These are phyloP conservation scores for Thielaviopsis euricoi DNA, from an alignment of 2,329 filamentous ascomycete species.

Conservation along the genomic window DNA sequence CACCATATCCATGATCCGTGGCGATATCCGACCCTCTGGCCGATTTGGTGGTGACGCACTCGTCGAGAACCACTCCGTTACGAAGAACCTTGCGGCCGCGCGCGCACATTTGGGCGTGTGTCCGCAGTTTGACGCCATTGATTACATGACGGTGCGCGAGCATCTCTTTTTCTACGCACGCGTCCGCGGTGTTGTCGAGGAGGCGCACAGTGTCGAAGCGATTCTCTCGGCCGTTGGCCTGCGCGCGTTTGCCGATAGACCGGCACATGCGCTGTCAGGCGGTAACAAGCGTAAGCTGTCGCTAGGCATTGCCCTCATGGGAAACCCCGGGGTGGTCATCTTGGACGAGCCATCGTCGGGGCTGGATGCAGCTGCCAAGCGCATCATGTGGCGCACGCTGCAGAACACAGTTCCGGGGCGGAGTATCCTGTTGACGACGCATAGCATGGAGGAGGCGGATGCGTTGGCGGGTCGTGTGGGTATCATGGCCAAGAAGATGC, in stretches of 20 bases:
- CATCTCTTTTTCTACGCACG: constrained; percentile 79
- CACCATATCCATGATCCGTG: constrained; percentile 74
- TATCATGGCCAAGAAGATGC: constrained; percentile 73
- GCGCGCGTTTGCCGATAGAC: constrained; percentile 49
- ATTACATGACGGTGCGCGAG: constrained; percentile 77
- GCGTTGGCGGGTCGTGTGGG: constrained; percentile 70
- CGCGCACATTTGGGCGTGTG: constrained; percentile 75
- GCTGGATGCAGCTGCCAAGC: constrained; percentile 79
- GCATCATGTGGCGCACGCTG: constrained; percentile 84
- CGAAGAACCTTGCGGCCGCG: constrained; percentile 53
- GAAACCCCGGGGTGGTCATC: constrained; percentile 72
- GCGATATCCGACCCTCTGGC: constrained; percentile 68
- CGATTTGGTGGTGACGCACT: constrained; percentile 59
- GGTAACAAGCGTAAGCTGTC: constrained; percentile 90
- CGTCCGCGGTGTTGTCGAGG: constrained; percentile 59
- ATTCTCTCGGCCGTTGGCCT: constrained; percentile 73
- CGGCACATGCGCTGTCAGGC: constrained; percentile 66
- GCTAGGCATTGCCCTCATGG: constrained; percentile 80
- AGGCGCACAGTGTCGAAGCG: constrained; percentile 60
- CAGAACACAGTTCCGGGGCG: constrained; percentile 56
- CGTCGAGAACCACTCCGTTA: constrained; percentile 63
- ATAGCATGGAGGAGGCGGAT: constrained; percentile 91
- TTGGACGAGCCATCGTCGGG: constrained; percentile 82
- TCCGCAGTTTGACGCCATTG: constrained; percentile 75
- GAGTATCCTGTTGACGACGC: constrained; percentile 77